Conservation (phyloP, 2,329 filamentous ascomycete genomes). For the Claviceps arundinis region DNA sequence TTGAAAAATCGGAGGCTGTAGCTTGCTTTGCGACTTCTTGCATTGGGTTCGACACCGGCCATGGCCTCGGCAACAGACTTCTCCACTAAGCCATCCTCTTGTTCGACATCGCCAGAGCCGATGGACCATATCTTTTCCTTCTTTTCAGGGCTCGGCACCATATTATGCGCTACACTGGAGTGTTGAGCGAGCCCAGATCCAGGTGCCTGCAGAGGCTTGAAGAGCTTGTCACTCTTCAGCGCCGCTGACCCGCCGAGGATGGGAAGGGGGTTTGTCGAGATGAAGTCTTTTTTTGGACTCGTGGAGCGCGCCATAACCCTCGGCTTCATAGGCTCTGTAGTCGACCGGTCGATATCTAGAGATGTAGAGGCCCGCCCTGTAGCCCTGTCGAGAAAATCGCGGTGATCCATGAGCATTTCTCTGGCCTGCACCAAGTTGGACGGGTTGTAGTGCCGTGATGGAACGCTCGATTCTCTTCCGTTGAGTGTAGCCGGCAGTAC, state of each 20-base stretch:
- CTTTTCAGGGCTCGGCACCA: slow-evolving; percentile 38
- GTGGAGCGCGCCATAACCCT: slow-evolving; percentile 14
- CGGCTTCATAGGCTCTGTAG: slow-evolving; percentile 13
- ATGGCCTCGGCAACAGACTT: slow-evolving; percentile 51
- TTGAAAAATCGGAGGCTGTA: slow-evolving; percentile 56
- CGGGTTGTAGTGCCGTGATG: slow-evolving; percentile 20
- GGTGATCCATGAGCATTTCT: slow-evolving; percentile 23
- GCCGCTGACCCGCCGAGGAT: slow-evolving; percentile 6
- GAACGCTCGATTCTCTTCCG: slow-evolving; percentile 16
- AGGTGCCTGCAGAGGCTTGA: slow-evolving; percentile 4
- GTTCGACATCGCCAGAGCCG: slow-evolving; percentile 34
- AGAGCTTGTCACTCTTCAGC: slow-evolving; percentile 5
- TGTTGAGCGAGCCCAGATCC: slow-evolving; percentile 17
- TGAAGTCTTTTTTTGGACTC: slow-evolving; percentile 16
- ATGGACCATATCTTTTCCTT: slow-evolving; percentile 54
- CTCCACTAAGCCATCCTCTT: slow-evolving; percentile 45
- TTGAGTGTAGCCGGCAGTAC: slow-evolving; percentile 15
- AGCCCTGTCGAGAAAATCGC: slow-evolving; percentile 18
- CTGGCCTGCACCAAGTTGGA: slow-evolving; percentile 20
- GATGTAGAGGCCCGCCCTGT: slow-evolving; percentile 19
- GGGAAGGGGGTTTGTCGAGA: slow-evolving; percentile 11
- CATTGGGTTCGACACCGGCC: slow-evolving; percentile 47
- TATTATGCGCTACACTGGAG: slow-evolving; percentile 28
- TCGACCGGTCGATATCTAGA: slow-evolving; percentile 20
- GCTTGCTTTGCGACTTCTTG: slow-evolving; percentile 53